Evolutionary conservation across 1,284 basidiomycete species (phyloP), one percentile per base, ranked within the genome.

Genomic region (Sanghuangporus sanghuang): DNA sequence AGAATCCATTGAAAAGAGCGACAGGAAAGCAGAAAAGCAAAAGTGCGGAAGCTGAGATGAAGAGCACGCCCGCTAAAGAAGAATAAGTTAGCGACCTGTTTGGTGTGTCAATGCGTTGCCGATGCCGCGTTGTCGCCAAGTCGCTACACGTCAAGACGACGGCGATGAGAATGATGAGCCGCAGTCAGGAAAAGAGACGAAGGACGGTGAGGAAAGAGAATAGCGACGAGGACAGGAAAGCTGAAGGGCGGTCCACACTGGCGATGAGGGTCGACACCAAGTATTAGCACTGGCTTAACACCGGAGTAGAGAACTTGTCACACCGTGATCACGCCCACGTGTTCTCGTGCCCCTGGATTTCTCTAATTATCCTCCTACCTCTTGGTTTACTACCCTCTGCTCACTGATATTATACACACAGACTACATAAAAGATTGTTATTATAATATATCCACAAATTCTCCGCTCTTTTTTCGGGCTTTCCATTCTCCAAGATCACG

Each of bases 51-150:
- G 16, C n/a, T 44, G 49, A 57, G 56, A 16, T 27, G 52, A 8
- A 40, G 39, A 35, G 60, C 21, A 36, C 38, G 40, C 36, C 52
- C 18, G 40, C 60, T 35, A 61, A 49, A 56, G 60, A 52, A 61
- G 36, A 56, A 61, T 56, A 61, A 61, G 40, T 61, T 61, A 61
- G 35, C 42, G 52, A 36, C 44, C 18, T 40, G 54, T 46, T 46
- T 16, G 59, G 27, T 54, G 48, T 61, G 59, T 53, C 59, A 61
- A 61, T 61, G 59, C 59, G 49, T 53, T 61, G 59, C 59, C 59
- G 60, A 54, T 44, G 50, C 46, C 36, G 57, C 42, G 50, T 61
- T 39, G 60, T 55, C 60, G 60, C 60, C 49, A 61, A 55, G 60
- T 36, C 27, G 52, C 32, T 35, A 50, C 49, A 61, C 60, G 60